A percentile compares a stretch with the other conserved stretches of the same genome.
Conservation (phyloP, 2,329 filamentous ascomycete species). For the Rutstroemia sp. region DNA sequence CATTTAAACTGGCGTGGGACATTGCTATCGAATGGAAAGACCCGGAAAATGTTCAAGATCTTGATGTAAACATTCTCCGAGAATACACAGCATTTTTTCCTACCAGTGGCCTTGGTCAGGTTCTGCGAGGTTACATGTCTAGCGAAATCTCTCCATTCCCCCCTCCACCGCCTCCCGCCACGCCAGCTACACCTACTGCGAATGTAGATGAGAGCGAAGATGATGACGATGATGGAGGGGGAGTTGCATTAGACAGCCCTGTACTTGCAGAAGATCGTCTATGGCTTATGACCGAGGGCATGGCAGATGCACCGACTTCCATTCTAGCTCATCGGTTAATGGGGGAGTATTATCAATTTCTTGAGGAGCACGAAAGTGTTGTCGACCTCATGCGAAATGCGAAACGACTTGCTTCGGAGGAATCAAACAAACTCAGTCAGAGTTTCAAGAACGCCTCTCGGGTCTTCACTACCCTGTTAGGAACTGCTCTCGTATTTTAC, state of each 20-base stretch:
- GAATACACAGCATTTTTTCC: conserved; percentile 82
- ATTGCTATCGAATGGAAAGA: conserved; percentile 88
- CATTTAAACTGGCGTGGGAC: conserved; percentile 84
- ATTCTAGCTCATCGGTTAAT: conserved; percentile 77
- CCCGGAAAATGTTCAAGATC: conserved; percentile 62
- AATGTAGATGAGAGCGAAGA: conserved; percentile 44
- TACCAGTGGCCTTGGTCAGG: conserved; percentile 71
- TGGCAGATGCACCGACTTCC: conserved; percentile 57
- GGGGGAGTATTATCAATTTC: conserved; percentile 71
- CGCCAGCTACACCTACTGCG: conserved; percentile 25
- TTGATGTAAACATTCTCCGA: conserved; percentile 70
- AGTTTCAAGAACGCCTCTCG: conserved; percentile 63
- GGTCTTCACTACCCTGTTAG: conserved; percentile 69
- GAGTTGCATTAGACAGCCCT: conserved; percentile 45
- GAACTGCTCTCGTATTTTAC: conserved; percentile 82
- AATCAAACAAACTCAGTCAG: conserved; percentile 62
- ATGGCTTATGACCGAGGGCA: conserved; percentile 71
- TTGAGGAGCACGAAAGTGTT: conserved; percentile 79
- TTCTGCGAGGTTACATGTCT: conserved; percentile 73
- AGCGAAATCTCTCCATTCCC: conserved; percentile 80
- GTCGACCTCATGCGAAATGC: conserved; percentile 76
- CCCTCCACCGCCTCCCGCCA: conserved; percentile 32
- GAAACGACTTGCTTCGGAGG: conserved; percentile 49
- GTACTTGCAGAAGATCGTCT: conserved; percentile 72
- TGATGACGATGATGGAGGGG: conserved; percentile 50